phyloP scores from a whole-genome alignment of 768 basidiomycete genomes.

The Astraeus odoratus region DNA sequence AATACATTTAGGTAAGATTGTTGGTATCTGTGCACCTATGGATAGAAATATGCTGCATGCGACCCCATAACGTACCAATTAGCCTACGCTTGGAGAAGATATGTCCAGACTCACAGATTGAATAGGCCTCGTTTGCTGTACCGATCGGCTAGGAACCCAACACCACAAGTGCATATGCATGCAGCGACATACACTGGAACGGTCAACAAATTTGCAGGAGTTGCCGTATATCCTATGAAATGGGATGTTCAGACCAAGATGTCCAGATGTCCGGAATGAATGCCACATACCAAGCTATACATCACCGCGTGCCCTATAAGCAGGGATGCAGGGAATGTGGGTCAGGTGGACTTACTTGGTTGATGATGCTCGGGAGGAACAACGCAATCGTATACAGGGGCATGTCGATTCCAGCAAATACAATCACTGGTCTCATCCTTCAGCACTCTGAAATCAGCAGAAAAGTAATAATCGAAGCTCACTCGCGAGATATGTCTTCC shows the following conservation, averaged over 20 bases:
- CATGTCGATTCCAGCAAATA: constrained; percentile 51
- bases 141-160: constrained; percentile 60
- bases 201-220: constrained; percentile 67
- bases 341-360: constrained; percentile 38
- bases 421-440: constrained; percentile 36
- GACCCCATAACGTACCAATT: neutral
- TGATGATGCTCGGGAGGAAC: constrained; percentile 76
- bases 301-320: too few species aligned
- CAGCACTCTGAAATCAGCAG: neutral
- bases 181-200: constrained; percentile 73
- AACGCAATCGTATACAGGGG: constrained; percentile 73
- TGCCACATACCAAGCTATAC: constrained; percentile 33
- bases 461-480: constrained; percentile 1
- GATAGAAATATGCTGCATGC: constrained; percentile 18
- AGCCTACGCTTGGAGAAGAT: neutral
- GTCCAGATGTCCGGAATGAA: neutral
- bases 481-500: constrained; percentile 59
- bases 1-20: neutral
- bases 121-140: constrained; percentile 53
- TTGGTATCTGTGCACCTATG: constrained; percentile 16
- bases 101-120: constrained; percentile 44
- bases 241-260: constrained; percentile 2
- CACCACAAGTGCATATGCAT: constrained; percentile 54
- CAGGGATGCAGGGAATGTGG: too few species aligned
- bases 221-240: constrained; percentile 54